phyloP scores from a whole-genome alignment of 2,329 filamentous ascomycete species.

The Dichotomopilus funicola region DNA sequence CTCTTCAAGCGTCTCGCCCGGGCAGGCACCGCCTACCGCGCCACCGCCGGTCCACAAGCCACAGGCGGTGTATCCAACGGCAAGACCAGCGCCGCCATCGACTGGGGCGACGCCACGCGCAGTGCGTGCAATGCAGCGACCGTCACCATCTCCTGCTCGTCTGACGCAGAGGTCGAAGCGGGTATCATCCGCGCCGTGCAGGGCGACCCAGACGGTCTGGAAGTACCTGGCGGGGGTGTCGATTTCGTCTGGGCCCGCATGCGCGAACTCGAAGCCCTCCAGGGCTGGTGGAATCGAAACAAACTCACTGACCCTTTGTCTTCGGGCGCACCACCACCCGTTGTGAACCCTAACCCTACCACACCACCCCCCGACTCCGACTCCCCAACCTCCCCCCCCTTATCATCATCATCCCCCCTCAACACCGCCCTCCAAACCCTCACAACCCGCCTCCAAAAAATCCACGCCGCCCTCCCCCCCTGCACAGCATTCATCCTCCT shows the following conservation, averaged over 20 bases:
- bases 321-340: conserved; percentile 20
- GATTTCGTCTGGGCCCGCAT: conserved; percentile 63
- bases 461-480: conserved; percentile 53
- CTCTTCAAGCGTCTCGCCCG: conserved; percentile 77
- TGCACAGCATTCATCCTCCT: conserved; percentile 61
- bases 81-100: conserved; percentile 69
- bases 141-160: conserved; percentile 47
- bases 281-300: conserved; percentile 62
- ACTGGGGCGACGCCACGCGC: conserved; percentile 75
- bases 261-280: conserved; percentile 57
- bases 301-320: conserved; percentile 32
- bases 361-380: too few species aligned
- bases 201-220: conserved; percentile 51
- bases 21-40: conserved; percentile 55
- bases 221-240: conserved; percentile 53
- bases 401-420: neutral
- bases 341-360: too few species aligned
- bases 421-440: conserved; percentile 41
- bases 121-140: conserved; percentile 52
- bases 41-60: conserved; percentile 52
- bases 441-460: conserved; percentile 44
- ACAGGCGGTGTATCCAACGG: conserved; percentile 48
- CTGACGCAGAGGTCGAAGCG: conserved; percentile 52
- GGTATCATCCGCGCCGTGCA: conserved; percentile 52
- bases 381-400: neutral